These are phyloP conservation scores for Clitopilus hobsonii DNA, from an alignment of 768 basidiomycete genomes.

Conservation along the genomic window DNA sequence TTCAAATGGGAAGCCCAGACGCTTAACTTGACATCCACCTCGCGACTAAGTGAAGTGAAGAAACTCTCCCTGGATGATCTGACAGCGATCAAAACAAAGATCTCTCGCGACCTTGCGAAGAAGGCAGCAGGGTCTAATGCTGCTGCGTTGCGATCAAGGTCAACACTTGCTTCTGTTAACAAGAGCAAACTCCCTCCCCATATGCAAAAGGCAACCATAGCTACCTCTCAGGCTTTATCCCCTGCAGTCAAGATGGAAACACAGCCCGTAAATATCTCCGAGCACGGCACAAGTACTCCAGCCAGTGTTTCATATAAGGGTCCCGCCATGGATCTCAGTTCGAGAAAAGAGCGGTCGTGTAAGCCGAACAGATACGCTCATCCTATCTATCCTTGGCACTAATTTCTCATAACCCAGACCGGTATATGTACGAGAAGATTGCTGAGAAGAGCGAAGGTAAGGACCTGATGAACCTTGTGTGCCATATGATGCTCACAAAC, in stretches of 20 bases:
- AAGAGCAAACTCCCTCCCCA: conserved; percentile 30
- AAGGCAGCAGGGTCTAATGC: conserved; percentile 28
- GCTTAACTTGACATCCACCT: conserved; percentile 30
- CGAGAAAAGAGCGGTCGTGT: conserved; percentile 53
- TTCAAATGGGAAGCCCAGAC: conserved; percentile 64
- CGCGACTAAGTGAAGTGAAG: conserved; percentile 29
- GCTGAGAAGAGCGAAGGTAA: conserved; percentile 79
- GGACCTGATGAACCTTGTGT: conserved; percentile 2
- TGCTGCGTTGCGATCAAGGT: conserved; percentile 17
- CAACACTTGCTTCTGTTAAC: conserved; percentile 25
- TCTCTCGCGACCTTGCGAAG: conserved; percentile 42
- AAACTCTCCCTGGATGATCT: conserved; percentile 46
- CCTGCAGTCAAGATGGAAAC: background rate
- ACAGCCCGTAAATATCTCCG: background rate
- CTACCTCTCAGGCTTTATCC: conserved; percentile 9
- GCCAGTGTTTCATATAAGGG: conserved; percentile 33
- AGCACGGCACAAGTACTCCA: conserved; percentile 19
- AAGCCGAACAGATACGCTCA: conserved; percentile 19
- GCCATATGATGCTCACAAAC: conserved; percentile 2
- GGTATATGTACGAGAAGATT: conserved; percentile 94
- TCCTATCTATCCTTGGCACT: background rate
- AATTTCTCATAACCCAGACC: conserved; percentile 38
- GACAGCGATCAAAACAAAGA: conserved; percentile 38
- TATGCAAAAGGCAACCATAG: conserved; percentile 31
- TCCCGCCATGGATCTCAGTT: conserved; percentile 29